A percentile compares a stretch with the other conserved stretches of the same genome.
These are phyloP conservation scores for Haplosporangium gracile DNA, from an alignment of 192 early-diverging fungal genomes.

Conservation along the genomic window DNA sequence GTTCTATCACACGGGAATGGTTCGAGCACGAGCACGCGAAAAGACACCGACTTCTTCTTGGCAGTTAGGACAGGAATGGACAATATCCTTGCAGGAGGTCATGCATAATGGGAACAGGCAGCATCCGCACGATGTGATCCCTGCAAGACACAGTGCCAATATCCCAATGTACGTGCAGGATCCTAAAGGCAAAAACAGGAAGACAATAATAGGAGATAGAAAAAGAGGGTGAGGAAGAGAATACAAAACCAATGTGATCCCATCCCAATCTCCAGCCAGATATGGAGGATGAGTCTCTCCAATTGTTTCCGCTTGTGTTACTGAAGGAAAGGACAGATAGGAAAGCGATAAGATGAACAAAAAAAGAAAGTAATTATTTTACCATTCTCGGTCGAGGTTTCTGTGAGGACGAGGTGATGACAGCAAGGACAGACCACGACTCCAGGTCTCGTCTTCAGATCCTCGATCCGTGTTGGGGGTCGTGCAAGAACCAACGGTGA, in stretches of 20 bases:
- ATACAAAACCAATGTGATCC: neutral
- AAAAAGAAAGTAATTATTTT: neutral
- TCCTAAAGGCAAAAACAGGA: constrained; percentile 16
- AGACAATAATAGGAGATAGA: neutral
- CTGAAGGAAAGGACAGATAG: neutral
- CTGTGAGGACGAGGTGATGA: constrained; percentile 15
- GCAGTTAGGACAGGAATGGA: constrained; percentile 52
- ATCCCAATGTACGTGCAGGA: constrained; percentile 52
- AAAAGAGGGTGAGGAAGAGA: neutral
- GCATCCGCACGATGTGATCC: constrained; percentile 51
- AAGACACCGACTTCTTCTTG: constrained; percentile 52
- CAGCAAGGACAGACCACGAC: constrained; percentile 17
- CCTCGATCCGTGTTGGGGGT: constrained; percentile 12
- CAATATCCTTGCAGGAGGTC: constrained; percentile 50
- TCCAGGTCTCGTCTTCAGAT: neutral
- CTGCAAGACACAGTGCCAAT: constrained; percentile 36
- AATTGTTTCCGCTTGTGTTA: neutral
- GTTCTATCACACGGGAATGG: constrained; percentile 20
- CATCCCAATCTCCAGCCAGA: neutral
- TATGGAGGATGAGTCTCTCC: neutral
- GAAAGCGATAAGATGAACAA: neutral
- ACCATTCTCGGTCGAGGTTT: constrained; percentile 20
- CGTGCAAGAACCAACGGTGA: neutral
- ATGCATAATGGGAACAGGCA: constrained; percentile 45
- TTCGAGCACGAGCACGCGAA: constrained; percentile 32